Percentiles rank a stretch among this genome's conserved stretches.
phyloP scores from a whole-genome alignment of 805 yeast species.

The Schizosaccharomyces cryophilus region DNA sequence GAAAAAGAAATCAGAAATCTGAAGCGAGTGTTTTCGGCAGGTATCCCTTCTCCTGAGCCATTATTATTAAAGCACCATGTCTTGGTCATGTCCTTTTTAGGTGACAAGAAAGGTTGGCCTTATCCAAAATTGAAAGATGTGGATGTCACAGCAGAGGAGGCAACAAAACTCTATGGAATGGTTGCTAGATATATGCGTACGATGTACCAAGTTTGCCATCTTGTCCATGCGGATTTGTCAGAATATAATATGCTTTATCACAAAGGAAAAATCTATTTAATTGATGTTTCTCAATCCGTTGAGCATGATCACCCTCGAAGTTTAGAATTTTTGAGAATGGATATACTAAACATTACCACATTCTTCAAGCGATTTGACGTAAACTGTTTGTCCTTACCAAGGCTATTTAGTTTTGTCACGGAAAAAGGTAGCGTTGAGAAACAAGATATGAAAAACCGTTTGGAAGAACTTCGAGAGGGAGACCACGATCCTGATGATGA shows the following conservation, averaged over 20 bases:
- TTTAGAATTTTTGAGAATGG: conserved; percentile 86
- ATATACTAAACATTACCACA: conserved; percentile 81
- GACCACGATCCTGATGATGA: conserved; percentile 26
- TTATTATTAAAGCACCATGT: conserved; percentile 72
- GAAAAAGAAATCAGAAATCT: conserved; percentile 89
- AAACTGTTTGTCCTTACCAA: conserved; percentile 55
- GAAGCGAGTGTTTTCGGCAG: conserved; percentile 51
- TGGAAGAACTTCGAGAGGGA: conserved; percentile 16
- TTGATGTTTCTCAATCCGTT: conserved; percentile 92
- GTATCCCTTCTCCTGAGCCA: conserved; percentile 88
- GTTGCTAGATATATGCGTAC: conserved; percentile 67
- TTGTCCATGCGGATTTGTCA: conserved; percentile 89
- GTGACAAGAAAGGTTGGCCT: conserved; percentile 53
- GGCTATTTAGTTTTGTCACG: conserved; percentile 52
- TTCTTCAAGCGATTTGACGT: conserved; percentile 38
- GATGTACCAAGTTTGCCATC: conserved; percentile 64
- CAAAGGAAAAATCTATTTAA: conserved; percentile 48
- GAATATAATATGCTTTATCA: conserved; percentile 82
- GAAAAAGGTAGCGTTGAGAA: conserved; percentile 9
- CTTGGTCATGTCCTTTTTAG: conserved; percentile 79
- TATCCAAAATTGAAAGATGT: conserved; percentile 79
- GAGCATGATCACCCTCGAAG: conserved; percentile 97
- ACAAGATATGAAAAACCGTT: conserved; percentile 9
- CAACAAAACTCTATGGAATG: conserved; percentile 38
- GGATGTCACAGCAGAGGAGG: conserved; percentile 23